These are phyloP conservation scores for Gymnopilus dilepis DNA, from an alignment of 768 basidiomycete species.

Conservation along the genomic window DNA sequence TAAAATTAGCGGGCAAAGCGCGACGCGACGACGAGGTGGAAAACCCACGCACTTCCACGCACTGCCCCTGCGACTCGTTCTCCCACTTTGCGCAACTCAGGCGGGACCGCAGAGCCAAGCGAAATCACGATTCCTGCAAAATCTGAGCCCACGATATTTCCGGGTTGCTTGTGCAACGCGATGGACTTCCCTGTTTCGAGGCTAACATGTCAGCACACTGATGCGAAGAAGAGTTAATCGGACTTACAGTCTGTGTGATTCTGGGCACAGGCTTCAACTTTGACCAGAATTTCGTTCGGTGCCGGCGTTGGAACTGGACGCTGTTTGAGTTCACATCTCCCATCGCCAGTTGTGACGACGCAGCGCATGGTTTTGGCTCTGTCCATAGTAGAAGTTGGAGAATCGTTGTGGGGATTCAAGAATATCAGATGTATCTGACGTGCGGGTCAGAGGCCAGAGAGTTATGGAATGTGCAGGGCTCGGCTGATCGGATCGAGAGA, in stretches of 20 bases:
- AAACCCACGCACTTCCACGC: constrained; percentile 20
- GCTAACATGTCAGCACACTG: not conserved
- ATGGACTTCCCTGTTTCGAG: constrained; percentile 23
- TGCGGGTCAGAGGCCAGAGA: not conserved
- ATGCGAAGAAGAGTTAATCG: constrained; percentile 5
- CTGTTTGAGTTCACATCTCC: constrained; percentile 20
- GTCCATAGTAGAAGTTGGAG: constrained; percentile 10
- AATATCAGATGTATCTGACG: not conserved
- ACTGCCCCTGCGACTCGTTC: constrained; percentile 30
- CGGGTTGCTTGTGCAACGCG: constrained; percentile 18
- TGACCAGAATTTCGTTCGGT: constrained; percentile 27
- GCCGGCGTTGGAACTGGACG: constrained; percentile 19
- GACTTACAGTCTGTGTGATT: constrained; percentile 32
- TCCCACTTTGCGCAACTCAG: constrained; percentile 20
- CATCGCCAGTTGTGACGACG: constrained; percentile 27
- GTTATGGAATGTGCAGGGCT: not conserved
- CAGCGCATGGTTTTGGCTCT: constrained; percentile 27
- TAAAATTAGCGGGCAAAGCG: not conserved
- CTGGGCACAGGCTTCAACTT: constrained; percentile 29
- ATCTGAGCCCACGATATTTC: constrained; percentile 30
- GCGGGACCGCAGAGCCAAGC: constrained; percentile 23
- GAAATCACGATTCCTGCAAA: constrained; percentile 28
- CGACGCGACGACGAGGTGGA: not conserved
- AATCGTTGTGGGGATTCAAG: not conserved
- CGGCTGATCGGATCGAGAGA: constrained; percentile 3